Base-by-base conservation (phyloP, 2,329 filamentous ascomycete genomes). In the Moelleriella libera region DNA sequence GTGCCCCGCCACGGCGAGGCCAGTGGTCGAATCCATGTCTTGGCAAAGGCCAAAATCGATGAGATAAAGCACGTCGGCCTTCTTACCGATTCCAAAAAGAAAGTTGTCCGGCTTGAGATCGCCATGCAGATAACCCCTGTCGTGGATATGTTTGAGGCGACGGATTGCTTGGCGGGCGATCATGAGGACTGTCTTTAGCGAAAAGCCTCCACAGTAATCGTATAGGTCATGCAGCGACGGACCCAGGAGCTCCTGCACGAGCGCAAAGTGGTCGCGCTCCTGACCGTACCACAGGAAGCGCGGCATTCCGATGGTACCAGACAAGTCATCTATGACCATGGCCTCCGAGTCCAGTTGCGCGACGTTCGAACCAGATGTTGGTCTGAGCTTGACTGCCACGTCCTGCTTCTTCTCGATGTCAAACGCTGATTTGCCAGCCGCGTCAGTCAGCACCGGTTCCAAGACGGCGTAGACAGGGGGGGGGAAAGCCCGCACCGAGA, bases 21-120 rank as follows among this genome's bases (percentile, higher is more conserved):
- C 43, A 10, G 8, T 49, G 34, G 2, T 4, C 10, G 11, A 43
- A 12, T 41, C 41, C 21, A 44, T 39, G 12, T 50, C 41, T 28
- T 30, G 43, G 63, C 92, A 90, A 55, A 98, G 75, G 76, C 92
- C 92, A 60, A 98, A 98, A 69, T 97, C 92, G 58, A 97, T 97
- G 45, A 96, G 90, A 59, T 97, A 97, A 75, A 98, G 89, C 74
- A 96, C 89, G 72, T 97, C 97, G 55, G 92, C 92, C 62, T 90
- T 87, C 78, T 96, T 97, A 63, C 92, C 92, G 59, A 96, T 96
- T 52, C 90, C 90, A 88, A 97, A 95, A 45, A 97, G 76, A 73
- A 97, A 97, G 78, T 98, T 97, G 75, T 98, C 92, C 30, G 92
- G 92, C 78, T 98, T 98, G 75, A 98, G 97, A 68, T 97, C 92